These are phyloP conservation scores for Quercus mongolica DNA, from an alignment of 306 rosid genomes.

Conservation along the genomic window DNA sequence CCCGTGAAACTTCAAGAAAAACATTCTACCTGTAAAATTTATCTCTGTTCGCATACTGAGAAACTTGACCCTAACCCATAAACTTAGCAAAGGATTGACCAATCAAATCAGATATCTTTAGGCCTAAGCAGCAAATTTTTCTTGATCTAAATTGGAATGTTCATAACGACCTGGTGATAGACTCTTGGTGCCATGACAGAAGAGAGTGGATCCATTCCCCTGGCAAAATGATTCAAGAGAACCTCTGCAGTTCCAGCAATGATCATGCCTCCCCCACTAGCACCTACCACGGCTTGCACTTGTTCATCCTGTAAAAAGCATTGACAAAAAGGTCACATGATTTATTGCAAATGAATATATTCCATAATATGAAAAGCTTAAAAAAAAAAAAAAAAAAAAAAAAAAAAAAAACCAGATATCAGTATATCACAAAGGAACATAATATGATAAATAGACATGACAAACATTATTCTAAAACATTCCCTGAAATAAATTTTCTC, in stretches of 20 bases:
- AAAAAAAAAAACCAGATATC: no score
- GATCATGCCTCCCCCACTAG: constrained; percentile 72
- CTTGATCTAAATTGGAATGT: background rate
- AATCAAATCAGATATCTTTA: background rate
- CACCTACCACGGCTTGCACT: constrained; percentile 73
- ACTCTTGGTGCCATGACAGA: constrained; percentile 72
- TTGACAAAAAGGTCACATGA: background rate
- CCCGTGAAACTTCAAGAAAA: background rate
- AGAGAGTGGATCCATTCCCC: constrained; percentile 67
- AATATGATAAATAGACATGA: background rate
- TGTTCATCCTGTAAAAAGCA: constrained; percentile 45
- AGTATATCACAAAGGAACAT: no score
- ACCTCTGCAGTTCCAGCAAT: constrained; percentile 67
- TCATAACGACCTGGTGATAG: constrained; percentile 63
- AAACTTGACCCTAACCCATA: background rate
- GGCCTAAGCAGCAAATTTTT: background rate
- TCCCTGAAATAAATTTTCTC: background rate
- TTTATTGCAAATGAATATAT: background rate
- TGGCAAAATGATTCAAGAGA: constrained; percentile 73
- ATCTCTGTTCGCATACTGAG: background rate
- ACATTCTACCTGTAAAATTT: background rate
- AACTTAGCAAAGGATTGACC: background rate
- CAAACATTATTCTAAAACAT: background rate
- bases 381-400: no score
- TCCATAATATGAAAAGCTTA: background rate